phyloP scores from a whole-genome alignment of 2,329 filamentous ascomycete species.

The Orbilia quercus region DNA sequence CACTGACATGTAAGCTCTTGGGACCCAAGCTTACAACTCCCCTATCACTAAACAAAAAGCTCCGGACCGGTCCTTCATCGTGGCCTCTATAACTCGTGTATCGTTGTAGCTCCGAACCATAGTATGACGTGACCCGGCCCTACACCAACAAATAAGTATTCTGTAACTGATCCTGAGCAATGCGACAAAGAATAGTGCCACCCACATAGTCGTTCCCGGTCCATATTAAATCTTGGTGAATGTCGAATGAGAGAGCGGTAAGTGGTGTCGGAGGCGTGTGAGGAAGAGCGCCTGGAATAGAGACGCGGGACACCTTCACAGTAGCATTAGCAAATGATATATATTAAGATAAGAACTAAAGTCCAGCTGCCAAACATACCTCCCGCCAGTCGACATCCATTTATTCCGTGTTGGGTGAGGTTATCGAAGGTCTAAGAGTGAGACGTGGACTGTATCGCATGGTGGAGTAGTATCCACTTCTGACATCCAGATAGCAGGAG shows the following conservation, averaged over 20 bases:
- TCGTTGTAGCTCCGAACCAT: constrained; percentile 82
- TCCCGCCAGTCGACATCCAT: constrained; percentile 78
- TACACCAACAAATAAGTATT: constrained; percentile 63
- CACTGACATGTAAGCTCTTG: constrained; percentile 87
- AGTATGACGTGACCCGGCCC: constrained; percentile 90
- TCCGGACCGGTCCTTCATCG: constrained; percentile 79
- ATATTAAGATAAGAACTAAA: constrained; percentile 8
- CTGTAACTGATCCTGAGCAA: neutral
- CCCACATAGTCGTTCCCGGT: constrained; percentile 86
- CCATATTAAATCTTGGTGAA: constrained; percentile 89
- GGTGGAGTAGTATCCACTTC: constrained; percentile 31
- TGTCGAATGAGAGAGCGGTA: constrained; percentile 88
- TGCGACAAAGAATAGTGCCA: constrained; percentile 5
- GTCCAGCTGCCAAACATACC: constrained; percentile 65
- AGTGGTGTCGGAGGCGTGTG: constrained; percentile 77
- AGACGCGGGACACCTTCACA: constrained; percentile 80
- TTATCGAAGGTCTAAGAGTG: constrained; percentile 36
- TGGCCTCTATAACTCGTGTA: constrained; percentile 93
- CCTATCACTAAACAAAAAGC: constrained; percentile 89
- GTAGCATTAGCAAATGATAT: constrained; percentile 31
- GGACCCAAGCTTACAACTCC: constrained; percentile 87
- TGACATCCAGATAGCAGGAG: constrained; percentile 23
- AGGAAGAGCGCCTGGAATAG: constrained; percentile 79
- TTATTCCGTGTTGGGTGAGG: constrained; percentile 60
- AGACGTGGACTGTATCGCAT: constrained; percentile 38